These are phyloP conservation scores for Epichloe sp. DNA, from an alignment of 2,329 filamentous ascomycete genomes.

Conservation along the genomic window DNA sequence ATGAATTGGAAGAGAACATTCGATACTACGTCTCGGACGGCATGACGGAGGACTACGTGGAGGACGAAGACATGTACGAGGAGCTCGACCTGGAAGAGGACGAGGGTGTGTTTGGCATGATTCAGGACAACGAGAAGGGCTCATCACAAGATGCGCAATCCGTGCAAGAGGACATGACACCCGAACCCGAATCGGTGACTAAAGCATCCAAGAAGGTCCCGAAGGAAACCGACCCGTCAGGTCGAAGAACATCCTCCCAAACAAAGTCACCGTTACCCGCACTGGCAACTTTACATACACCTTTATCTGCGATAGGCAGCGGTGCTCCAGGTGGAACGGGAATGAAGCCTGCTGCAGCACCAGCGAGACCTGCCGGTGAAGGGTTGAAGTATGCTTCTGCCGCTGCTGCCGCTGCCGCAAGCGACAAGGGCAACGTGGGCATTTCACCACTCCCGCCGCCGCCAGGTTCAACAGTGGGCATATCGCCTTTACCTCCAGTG, in stretches of 20 bases:
- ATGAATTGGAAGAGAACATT: conserved; percentile 81
- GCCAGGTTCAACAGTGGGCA: conserved; percentile 44
- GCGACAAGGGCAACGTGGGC: conserved; percentile 75
- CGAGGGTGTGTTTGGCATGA: conserved; percentile 75
- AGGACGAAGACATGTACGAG: conserved; percentile 92
- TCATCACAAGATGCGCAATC: conserved; percentile 96
- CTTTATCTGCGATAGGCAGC: conserved; percentile 48
- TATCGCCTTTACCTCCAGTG: conserved; percentile 35
- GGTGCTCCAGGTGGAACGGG: conserved; percentile 38
- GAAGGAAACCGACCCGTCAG: conserved; percentile 42
- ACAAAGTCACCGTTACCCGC: conserved; percentile 91
- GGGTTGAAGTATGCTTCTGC: conserved; percentile 94
- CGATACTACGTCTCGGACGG: conserved; percentile 91
- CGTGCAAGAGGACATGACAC: conserved; percentile 62
- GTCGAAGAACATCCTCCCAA: conserved; percentile 71
- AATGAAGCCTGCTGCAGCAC: conserved; percentile 90
- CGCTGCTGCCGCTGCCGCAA: conserved; percentile 82
- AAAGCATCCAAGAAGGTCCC: conserved; percentile 42
- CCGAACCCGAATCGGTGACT: conserved; percentile 40
- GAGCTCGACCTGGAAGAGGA: conserved; percentile 87
- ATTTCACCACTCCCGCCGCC: conserved; percentile 90
- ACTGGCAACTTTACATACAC: conserved; percentile 75
- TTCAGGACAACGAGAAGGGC: conserved; percentile 65
- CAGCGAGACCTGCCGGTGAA: conserved; percentile 74
- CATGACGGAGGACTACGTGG: conserved; percentile 77